phyloP scores from a whole-genome alignment of 805 yeast genomes.

The Metahyphopichia silvanorum region DNA sequence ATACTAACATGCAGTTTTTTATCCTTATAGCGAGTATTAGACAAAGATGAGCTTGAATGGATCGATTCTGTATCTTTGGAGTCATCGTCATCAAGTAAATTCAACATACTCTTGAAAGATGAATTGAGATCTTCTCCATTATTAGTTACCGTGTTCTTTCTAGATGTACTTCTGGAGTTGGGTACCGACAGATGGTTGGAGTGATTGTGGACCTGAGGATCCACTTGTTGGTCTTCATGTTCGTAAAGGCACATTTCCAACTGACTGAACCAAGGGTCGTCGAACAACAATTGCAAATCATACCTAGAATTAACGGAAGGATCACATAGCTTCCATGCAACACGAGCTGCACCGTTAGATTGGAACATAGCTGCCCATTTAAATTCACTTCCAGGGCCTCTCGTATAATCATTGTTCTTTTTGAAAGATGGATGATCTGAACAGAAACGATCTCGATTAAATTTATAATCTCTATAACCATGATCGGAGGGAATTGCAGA shows the following conservation, averaged over 20 bases:
- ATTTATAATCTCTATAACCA: constrained; percentile 53
- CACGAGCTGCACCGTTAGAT: constrained; percentile 60
- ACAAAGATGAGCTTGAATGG: constrained; percentile 23
- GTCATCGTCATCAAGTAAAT: constrained; percentile 17
- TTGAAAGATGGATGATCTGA: constrained; percentile 48
- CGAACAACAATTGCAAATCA: constrained; percentile 49
- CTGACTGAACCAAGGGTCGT: constrained; percentile 61
- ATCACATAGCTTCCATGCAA: constrained; percentile 72
- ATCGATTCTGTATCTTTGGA: constrained; percentile 15
- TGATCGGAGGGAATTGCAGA: constrained; percentile 48
- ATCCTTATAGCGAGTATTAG: constrained; percentile 14
- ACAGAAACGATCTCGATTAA: constrained; percentile 41
- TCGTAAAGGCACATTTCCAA: constrained; percentile 63
- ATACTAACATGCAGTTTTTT: constrained; percentile 7
- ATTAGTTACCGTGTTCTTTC: constrained; percentile 25
- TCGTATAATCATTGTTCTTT: constrained; percentile 37
- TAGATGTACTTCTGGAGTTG: constrained; percentile 18
- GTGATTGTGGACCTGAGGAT: constrained; percentile 24
- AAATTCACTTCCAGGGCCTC: constrained; percentile 72
- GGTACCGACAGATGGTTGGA: constrained; percentile 2
- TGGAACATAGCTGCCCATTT: constrained; percentile 63
- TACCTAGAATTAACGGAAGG: constrained; percentile 56
- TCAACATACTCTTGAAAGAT: constrained; percentile 39
- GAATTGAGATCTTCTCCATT: constrained; percentile 17
- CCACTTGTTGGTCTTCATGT: constrained; percentile 35